Conservation (phyloP, 768 basidiomycete species). For the Lanmaoa pseudosensibilis region DNA sequence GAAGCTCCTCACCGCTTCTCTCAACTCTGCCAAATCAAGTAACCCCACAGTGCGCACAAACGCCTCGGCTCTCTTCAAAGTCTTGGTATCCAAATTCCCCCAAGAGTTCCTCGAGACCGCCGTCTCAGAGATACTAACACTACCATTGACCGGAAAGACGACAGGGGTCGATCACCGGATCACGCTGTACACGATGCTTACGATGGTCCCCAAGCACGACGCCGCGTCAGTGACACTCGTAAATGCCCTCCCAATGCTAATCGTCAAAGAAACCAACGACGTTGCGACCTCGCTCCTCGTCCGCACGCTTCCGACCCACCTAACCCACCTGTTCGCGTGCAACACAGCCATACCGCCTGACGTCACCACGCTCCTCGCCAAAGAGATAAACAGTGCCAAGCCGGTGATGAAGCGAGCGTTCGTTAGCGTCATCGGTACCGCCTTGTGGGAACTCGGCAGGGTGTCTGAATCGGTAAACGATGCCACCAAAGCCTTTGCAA, state of each 20-base stretch:
- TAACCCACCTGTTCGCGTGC: constrained; percentile 51
- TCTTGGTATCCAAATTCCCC: constrained; percentile 37
- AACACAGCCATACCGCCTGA: constrained; percentile 46
- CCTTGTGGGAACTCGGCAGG: constrained; percentile 49
- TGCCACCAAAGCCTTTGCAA: constrained; percentile 52
- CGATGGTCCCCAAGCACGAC: constrained; percentile 48
- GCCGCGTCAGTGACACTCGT: constrained; percentile 47
- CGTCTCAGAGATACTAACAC: constrained; percentile 64
- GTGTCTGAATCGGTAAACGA: constrained; percentile 32
- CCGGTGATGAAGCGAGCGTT: constrained; percentile 59
- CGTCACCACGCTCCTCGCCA: constrained; percentile 51
- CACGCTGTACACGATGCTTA: constrained; percentile 78
- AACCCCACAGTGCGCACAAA: constrained; percentile 59
- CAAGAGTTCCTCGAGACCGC: constrained; percentile 44
- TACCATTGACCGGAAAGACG: constrained; percentile 84
- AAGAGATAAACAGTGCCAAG: constrained; percentile 73
- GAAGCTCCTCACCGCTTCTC: constrained; percentile 53
- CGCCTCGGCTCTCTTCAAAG: constrained; percentile 58
- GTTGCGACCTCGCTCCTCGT: constrained; percentile 54
- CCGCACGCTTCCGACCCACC: constrained; percentile 55
- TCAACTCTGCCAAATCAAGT: constrained; percentile 74
- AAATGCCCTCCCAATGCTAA: constrained; percentile 41
- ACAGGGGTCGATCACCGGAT: constrained; percentile 83
- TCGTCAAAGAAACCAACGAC: constrained; percentile 81
- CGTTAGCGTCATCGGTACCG: constrained; percentile 58